These are phyloP conservation scores for Apiospora sp. DNA, from an alignment of 2,329 filamentous ascomycete genomes.

Conservation along the genomic window DNA sequence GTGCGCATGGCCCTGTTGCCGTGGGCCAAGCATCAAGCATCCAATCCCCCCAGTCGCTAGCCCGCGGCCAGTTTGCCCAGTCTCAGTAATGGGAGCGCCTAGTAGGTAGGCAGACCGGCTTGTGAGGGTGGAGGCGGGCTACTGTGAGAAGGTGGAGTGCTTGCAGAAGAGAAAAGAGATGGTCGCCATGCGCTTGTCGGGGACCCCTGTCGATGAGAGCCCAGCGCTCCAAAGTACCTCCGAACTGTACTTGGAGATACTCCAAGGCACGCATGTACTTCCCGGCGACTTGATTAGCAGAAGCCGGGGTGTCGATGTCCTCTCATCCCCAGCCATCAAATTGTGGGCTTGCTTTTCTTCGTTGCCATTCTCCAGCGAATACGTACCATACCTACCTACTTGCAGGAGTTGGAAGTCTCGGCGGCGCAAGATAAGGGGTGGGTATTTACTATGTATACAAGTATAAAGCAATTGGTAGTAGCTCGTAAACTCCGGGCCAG, in stretches of 20 bases:
- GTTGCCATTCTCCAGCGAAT: background rate
- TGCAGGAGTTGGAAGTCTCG: background rate
- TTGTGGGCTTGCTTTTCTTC: conserved; percentile 2
- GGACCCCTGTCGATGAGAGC: background rate
- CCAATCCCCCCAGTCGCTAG: conserved; percentile 9
- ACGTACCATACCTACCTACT: too few species aligned
- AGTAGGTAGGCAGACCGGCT: background rate
- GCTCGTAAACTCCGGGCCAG: background rate
- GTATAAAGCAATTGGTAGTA: background rate
- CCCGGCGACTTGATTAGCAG: conserved; percentile 5
- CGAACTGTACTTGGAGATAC: conserved; percentile 11
- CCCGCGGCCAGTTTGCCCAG: conserved; percentile 13
- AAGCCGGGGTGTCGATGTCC: conserved; percentile 20
- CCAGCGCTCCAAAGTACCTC: background rate
- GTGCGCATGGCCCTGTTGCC: conserved; percentile 9
- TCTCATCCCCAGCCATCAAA: conserved; percentile 5
- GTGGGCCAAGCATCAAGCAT: conserved; percentile 12
- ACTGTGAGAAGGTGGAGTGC: conserved; percentile 14
- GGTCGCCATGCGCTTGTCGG: conserved; percentile 2
- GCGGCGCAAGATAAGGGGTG: background rate
- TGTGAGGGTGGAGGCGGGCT: conserved; percentile 17
- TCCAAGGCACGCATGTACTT: background rate
- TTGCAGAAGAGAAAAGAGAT: conserved; percentile 15
- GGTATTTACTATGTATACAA: background rate
- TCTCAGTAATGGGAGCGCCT: conserved; percentile 16